Percentiles rank a stretch among this genome's conserved stretches.
These are phyloP conservation scores for Pholiota microspora DNA, from an alignment of 768 basidiomycete species.

Conservation along the genomic window DNA sequence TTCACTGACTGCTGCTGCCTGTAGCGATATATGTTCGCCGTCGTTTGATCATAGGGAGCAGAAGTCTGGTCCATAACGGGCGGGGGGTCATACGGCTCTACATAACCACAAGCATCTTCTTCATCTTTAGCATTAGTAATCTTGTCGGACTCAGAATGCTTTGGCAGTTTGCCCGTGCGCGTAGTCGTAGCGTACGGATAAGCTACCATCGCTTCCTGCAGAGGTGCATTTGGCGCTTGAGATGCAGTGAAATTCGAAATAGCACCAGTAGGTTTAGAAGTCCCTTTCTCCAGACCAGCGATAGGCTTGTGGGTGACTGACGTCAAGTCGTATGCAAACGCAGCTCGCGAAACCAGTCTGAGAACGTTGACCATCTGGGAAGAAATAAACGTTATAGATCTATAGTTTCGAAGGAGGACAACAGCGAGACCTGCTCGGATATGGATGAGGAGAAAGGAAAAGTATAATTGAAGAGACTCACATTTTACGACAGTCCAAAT, in stretches of 20 bases:
- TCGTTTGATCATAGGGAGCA: conserved; percentile 45
- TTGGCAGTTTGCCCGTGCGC: background rate
- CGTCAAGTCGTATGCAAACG: conserved; percentile 20
- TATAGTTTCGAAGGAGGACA: background rate
- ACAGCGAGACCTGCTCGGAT: conserved; percentile 3
- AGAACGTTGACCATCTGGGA: conserved; percentile 18
- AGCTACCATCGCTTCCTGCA: background rate
- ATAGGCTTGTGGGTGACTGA: conserved; percentile 21
- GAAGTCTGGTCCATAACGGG: conserved; percentile 34
- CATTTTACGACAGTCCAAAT: no score
- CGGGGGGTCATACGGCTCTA: conserved; percentile 30
- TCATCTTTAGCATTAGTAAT: no score
- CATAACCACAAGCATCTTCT: conserved; percentile 22
- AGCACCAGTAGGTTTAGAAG: background rate
- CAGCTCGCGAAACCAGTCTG: conserved; percentile 9
- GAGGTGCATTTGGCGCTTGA: background rate
- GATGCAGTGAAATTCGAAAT: background rate
- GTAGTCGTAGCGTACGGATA: background rate
- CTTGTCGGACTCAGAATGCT: background rate
- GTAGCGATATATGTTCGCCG: conserved; percentile 55
- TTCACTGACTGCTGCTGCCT: conserved; percentile 65
- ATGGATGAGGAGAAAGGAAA: background rate
- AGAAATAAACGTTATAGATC: background rate
- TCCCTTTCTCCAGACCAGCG: conserved; percentile 1
- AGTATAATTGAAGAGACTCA: no score